Evolutionary conservation across 192 early-diverging fungal genomes (phyloP), one percentile per base, ranked within the genome.

Genomic region (Coemansia sp.): DNA sequence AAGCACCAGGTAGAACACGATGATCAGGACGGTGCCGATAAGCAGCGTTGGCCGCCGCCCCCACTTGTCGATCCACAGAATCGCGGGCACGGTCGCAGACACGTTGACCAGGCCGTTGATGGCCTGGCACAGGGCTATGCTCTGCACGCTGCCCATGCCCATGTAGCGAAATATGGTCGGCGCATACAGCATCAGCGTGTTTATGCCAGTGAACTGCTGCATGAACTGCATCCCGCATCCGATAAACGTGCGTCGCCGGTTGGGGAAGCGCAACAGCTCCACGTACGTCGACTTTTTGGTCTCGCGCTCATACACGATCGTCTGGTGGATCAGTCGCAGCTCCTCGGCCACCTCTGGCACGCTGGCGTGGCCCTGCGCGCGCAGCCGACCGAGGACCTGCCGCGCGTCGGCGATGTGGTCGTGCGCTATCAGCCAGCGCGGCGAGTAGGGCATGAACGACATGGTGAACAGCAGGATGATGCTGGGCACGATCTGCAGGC

Each of bases 201-300:
- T 96, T 76, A 94, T 90, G 49, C 93, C 94, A 10, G 90, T 94
- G 29, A 88, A 71, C 71, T 94, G 92, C 65, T 91, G 89, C 71
- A 90, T 87, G 19, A 84, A 78, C 64, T 92, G 91, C 47, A 95
- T 76, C 32, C 74, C 66, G 16, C 92, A 69, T 22, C 90, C 90
- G 18, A 90, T 66, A 42, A 88, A 58, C 23, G 87, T 70, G 47
- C 93, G 90, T 9, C 82, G 85, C 27, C 76, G 62, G 20, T 81
- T 72, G 16, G 84, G 85, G 62, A 68, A 62, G 0, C 72, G 60
- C 56, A 89, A 67, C 2, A 88, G 71, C 51, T 89, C 87, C 7
- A 45, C 3, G 65, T 91, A 91, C 51, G 82, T 85, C 59, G 83
- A 82, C 28, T 83, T 83, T 23, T 83, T 86, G 39, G 81, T 68